Percentiles rank a stretch among this genome's conserved stretches.
phyloP scores from a whole-genome alignment of 1,139 yeast genomes.

The Geotrichum restrictum region DNA sequence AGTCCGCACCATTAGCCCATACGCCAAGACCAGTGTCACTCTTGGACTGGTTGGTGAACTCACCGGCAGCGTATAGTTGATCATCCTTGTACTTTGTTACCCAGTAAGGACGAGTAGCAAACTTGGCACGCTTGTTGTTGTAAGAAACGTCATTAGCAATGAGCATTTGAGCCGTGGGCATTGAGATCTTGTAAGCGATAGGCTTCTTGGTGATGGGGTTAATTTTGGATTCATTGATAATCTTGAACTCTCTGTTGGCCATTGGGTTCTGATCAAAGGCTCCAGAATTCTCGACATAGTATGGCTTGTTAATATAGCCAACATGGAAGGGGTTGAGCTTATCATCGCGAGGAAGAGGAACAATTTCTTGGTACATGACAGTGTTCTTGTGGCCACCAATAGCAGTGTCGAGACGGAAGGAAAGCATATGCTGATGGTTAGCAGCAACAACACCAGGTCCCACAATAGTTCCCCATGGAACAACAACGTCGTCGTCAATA shows the following conservation, averaged over 20 bases:
- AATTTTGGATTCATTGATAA: slow-evolving; percentile 63
- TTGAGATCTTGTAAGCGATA: slow-evolving; percentile 65
- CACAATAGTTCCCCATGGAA: slow-evolving; percentile 77
- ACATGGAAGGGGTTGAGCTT: slow-evolving; percentile 59
- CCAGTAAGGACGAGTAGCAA: slow-evolving; percentile 61
- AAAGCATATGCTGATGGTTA: slow-evolving; percentile 80
- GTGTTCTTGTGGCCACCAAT: slow-evolving; percentile 77
- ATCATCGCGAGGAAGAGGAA: slow-evolving; percentile 53
- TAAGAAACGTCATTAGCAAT: slow-evolving; percentile 53
- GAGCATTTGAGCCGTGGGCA: slow-evolving; percentile 71
- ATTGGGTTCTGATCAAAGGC: slow-evolving; percentile 66
- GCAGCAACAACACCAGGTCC: slow-evolving; percentile 88
- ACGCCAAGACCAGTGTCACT: slow-evolving; percentile 53
- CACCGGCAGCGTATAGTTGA: slow-evolving; percentile 61
- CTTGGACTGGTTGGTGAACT: slow-evolving; percentile 62
- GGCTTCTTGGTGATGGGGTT: slow-evolving; percentile 66
- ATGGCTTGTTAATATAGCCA: slow-evolving; percentile 64
- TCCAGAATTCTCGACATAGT: slow-evolving; percentile 63
- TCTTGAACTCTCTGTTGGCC: slow-evolving; percentile 67
- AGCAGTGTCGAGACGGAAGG: slow-evolving; percentile 83
- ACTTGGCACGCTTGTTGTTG: slow-evolving; percentile 57
- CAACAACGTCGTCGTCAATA: slow-evolving; percentile 60
- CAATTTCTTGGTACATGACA: slow-evolving; percentile 64
- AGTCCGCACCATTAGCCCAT: slow-evolving; percentile 55
- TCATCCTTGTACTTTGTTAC: slow-evolving; percentile 58